A percentile compares a stretch with the other conserved stretches of the same genome.
These are phyloP conservation scores for Mortierella antarctica DNA, from an alignment of 192 early-diverging fungal species.

Conservation along the genomic window DNA sequence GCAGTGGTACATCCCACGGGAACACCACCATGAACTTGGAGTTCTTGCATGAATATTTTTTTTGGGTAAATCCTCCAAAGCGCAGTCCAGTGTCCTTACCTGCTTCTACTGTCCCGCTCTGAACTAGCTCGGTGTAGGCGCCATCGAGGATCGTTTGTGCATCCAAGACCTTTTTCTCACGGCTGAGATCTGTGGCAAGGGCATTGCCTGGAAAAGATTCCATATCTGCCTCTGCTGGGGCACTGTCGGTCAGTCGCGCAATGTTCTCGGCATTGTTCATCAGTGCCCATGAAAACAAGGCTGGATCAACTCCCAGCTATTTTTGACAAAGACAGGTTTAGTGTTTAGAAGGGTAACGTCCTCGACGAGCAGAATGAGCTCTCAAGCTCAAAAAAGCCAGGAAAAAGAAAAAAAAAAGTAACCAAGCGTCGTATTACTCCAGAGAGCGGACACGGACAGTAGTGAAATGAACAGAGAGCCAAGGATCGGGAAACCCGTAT, in stretches of 20 bases:
- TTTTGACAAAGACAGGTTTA: neutral
- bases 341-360: neutral
- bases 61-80: neutral
- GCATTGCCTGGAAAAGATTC: neutral
- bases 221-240: constrained; percentile 7
- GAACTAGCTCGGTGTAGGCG: constrained; percentile 56
- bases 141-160: constrained; percentile 61
- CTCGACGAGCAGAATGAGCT: neutral
- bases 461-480: no score
- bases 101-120: constrained; percentile 62
- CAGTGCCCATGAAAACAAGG: constrained; percentile 65
- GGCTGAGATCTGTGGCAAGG: neutral
- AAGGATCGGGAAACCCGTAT: constrained; percentile 1
- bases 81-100: constrained; percentile 20
- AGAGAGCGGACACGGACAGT: neutral
- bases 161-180: constrained; percentile 34
- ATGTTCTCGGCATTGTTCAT: constrained; percentile 66
- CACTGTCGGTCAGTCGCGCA: constrained; percentile 47
- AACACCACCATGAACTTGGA: neutral
- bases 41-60: neutral
- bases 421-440: neutral
- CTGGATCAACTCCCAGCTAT: constrained; percentile 50
- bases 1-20: neutral
- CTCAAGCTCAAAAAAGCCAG: neutral
- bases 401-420: neutral